Evolutionary conservation across 176 grass and related monocot genomes (phyloP).

Genomic region (Cenchrus americanus): DNA sequence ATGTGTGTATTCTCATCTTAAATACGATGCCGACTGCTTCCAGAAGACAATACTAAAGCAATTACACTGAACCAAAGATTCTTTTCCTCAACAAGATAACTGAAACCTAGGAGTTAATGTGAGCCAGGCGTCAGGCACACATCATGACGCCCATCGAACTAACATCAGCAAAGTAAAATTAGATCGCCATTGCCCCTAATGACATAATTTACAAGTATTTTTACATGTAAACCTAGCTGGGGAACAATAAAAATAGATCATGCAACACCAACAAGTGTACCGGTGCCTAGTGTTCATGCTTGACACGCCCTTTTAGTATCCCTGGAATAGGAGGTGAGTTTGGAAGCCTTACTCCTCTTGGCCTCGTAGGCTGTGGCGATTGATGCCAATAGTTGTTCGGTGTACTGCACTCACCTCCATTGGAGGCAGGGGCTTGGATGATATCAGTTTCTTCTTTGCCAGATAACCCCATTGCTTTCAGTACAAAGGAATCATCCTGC

Average conservation of each 20-base stretch:
- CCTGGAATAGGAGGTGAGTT: constrained; percentile 79
- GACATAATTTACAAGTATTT: constrained; percentile 60
- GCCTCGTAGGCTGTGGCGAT: constrained; percentile 48
- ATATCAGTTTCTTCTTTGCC: constrained; percentile 61
- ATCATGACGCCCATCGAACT: constrained; percentile 31
- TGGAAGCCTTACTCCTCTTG: constrained; percentile 42
- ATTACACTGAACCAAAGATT: constrained; percentile 30
- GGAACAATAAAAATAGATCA: constrained; percentile 33
- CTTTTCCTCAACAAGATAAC: constrained; percentile 29
- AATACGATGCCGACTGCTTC: constrained; percentile 12
- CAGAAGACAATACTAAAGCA: constrained; percentile 5
- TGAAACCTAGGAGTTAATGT: constrained; percentile 9
- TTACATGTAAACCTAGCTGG: constrained; percentile 50
- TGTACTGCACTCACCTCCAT: constrained; percentile 66
- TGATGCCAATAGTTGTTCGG: constrained; percentile 41
- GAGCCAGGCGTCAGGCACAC: not conserved
- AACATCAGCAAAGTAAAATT: constrained; percentile 40
- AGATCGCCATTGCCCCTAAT: constrained; percentile 30
- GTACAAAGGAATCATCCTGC: constrained; percentile 89
- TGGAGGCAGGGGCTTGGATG: constrained; percentile 39
- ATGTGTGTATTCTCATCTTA: not conserved
- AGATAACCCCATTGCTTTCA: constrained; percentile 90
- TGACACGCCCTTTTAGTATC: constrained; percentile 87
- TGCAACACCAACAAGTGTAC: not conserved
- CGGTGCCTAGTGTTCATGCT: constrained; percentile 70